Evolutionary conservation across 768 basidiomycete species (phyloP).

Genomic region (Panaeolus papilionaceus): DNA sequence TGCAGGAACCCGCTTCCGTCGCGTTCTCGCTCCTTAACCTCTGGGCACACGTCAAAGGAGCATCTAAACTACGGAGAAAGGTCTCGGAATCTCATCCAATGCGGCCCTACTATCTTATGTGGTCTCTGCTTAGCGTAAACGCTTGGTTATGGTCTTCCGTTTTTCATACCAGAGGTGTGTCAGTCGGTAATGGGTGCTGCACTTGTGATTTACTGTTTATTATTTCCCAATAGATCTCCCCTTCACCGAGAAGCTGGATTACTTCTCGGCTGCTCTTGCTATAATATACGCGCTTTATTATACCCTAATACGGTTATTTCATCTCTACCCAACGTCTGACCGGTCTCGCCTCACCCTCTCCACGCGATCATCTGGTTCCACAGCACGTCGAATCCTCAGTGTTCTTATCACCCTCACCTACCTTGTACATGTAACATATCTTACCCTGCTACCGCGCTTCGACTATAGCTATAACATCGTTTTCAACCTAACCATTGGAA

Average conservation of each 20-base stretch:
- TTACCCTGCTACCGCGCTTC: conserved; percentile 77
- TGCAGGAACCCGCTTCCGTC: conserved; percentile 95
- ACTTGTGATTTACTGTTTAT: conserved; percentile 11
- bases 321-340: conserved; percentile 61
- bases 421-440: conserved; percentile 78
- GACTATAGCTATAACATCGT: conserved; percentile 94
- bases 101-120: conserved; percentile 67
- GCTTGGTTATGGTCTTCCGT: conserved; percentile 93
- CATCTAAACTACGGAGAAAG: conserved; percentile 47
- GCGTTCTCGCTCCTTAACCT: conserved; percentile 89
- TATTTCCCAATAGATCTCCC: conserved; percentile 63
- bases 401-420: conserved; percentile 60
- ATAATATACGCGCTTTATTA: conserved; percentile 85
- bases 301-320: conserved; percentile 76
- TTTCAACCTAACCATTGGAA: conserved; percentile 80
- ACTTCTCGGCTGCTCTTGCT: conserved; percentile 90
- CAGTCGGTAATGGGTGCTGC: background rate
- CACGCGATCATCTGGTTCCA: conserved; percentile 28
- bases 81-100: conserved; percentile 70
- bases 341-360: conserved; percentile 33
- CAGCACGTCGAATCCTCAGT: conserved; percentile 49
- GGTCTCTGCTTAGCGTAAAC: conserved; percentile 78
- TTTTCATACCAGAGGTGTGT: conserved; percentile 91
- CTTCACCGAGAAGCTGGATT: conserved; percentile 89
- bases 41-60: conserved; percentile 72